Evolutionary conservation across 306 rosid genomes (phyloP), one percentile per base, ranked within the genome.

Genomic region (Luffa aegyptiaca): DNA sequence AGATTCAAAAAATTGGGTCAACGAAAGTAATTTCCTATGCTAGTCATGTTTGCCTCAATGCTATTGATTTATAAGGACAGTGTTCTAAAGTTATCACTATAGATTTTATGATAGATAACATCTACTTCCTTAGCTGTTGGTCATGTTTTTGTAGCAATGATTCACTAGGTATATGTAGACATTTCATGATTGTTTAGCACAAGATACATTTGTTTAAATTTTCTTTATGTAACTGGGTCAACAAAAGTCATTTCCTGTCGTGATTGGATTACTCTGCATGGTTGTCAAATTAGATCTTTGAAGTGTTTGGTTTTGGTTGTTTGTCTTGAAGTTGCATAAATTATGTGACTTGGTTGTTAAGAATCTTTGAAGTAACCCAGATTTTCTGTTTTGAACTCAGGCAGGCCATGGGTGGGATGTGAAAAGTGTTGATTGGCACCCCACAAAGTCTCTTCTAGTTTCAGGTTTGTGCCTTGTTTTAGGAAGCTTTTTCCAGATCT

Each of bases 401-500:
- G 93, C 98, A 93, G 98, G 98, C 98, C 98, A 93, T 86, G 98
- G 99, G 86, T 95, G 99, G 99, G 99, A 95, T 87, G 99, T 95
- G 89, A 95, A 95, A 92, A 91, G 97, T 85, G 97, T 95, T 90
- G 99, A 95, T 81, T 95, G 99, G 97, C 99, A 95, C 86, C 99
- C 99, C 45, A 87, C 97, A 62, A 95, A 95, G 66, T 93, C 99
- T 82, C 89, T 95, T 44, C 87, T 95, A 75, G 99, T 87, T 84
- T 95, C 99, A 88, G 99, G 97, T 91, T 75, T 72, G 81, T 81
- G 72, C 77, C 81, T 66, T 72, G 83, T 63, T 53, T 53, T 81
- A 64, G 31, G 45, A 53, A 78, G 75, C 46, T 80, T 81, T 81
- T 75, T 82, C 57, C 37, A 80, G 70, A 77, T 77, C 59, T 55